Percentiles rank a stretch among this genome's conserved stretches.
Conservation (phyloP, 352 stramenopile species). For the Pseudoperonospora humuli region DNA sequence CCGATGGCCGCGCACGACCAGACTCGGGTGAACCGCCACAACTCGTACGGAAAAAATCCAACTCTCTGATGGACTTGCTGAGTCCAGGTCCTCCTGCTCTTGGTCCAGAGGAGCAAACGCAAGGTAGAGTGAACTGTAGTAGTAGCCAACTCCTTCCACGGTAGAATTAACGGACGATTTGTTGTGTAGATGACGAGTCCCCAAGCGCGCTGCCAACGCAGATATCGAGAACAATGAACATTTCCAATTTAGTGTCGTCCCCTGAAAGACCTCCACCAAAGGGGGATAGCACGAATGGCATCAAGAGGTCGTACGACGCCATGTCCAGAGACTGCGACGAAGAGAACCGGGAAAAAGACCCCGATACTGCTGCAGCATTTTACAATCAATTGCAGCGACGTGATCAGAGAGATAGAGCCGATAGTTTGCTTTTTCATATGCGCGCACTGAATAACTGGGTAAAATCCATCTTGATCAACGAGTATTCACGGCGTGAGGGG, state of each 20-base stretch:
- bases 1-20: background rate
- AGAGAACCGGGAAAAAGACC: constrained; percentile 33
- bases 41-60: constrained; percentile 56
- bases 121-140: constrained; percentile 14
- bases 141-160: background rate
- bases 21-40: constrained; percentile 8
- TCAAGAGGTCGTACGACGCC: constrained; percentile 49
- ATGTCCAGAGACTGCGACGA: constrained; percentile 35
- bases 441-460: constrained; percentile 98
- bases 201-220: constrained; percentile 5
- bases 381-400: constrained; percentile 82
- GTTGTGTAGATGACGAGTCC: constrained; percentile 10
- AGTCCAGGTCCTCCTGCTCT: constrained; percentile 44
- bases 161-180: background rate
- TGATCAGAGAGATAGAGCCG: constrained; percentile 62
- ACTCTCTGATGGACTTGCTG: constrained; percentile 70
- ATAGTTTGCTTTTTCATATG: constrained; percentile 95
- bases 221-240: constrained; percentile 34
- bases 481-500: constrained; percentile 63
- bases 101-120: constrained; percentile 17
- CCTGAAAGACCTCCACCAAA: constrained; percentile 10
- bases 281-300: constrained; percentile 3
- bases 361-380: constrained; percentile 60
- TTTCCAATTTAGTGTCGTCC: constrained; percentile 45
- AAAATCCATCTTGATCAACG: constrained; percentile 94